These are phyloP conservation scores for Parastagonospora avenae DNA, from an alignment of 2,329 filamentous ascomycete species.

Conservation along the genomic window DNA sequence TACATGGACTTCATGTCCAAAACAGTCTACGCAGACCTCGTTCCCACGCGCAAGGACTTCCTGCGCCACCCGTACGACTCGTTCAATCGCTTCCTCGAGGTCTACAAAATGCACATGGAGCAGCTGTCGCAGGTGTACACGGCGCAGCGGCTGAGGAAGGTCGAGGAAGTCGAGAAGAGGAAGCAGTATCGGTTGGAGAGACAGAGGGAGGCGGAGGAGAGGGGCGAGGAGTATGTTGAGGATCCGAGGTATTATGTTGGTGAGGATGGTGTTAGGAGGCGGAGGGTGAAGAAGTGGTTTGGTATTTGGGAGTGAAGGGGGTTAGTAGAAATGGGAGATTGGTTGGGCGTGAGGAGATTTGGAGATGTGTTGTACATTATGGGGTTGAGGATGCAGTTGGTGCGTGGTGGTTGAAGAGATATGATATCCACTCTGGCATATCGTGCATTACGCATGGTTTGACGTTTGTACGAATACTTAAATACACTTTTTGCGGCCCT, in stretches of 20 bases:
- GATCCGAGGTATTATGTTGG: conserved; percentile 46
- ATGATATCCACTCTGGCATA: no score
- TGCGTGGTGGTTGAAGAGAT: no score
- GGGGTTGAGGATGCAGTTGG: no score
- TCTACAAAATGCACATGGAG: conserved; percentile 76
- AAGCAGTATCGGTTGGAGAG: conserved; percentile 74
- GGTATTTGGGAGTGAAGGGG: conserved; percentile 68
- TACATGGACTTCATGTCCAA: conserved; percentile 77
- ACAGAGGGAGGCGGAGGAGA: conserved; percentile 42
- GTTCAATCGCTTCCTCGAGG: conserved; percentile 67
- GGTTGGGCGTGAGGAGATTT: not conserved
- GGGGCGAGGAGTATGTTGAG: conserved; percentile 43
- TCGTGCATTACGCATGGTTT: no score
- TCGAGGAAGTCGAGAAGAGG: conserved; percentile 88
- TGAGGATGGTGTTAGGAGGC: conserved; percentile 52
- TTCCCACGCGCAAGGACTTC: conserved; percentile 73
- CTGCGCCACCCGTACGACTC: conserved; percentile 72
- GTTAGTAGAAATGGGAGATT: not conserved
- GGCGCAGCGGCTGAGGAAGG: conserved; percentile 72
- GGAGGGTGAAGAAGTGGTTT: conserved; percentile 77
- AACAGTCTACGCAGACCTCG: conserved; percentile 78
- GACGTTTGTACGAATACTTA: no score
- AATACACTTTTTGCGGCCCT: no score
- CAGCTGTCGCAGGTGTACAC: conserved; percentile 71
- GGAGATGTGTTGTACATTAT: not conserved